These are phyloP conservation scores for Neopestalotiopsis sp. DNA, from an alignment of 2,329 filamentous ascomycete genomes.

Conservation along the genomic window DNA sequence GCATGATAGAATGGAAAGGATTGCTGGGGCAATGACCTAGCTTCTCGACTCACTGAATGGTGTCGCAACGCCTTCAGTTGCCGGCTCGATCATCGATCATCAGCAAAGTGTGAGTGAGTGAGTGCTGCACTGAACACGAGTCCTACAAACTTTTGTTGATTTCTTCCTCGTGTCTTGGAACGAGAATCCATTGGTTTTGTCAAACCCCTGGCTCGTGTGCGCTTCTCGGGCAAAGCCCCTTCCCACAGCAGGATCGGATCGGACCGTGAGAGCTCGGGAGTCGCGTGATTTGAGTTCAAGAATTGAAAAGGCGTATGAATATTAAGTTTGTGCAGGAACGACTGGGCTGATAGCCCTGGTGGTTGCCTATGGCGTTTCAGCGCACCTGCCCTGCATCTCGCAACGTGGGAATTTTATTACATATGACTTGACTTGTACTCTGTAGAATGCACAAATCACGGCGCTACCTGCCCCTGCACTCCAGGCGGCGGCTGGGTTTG, in stretches of 20 bases:
- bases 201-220: conserved; percentile 25
- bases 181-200: conserved; percentile 23
- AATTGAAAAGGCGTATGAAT: too few relatives aligned
- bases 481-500: background rate
- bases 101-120: conserved; percentile 20
- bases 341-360: background rate
- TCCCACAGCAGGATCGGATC: conserved; percentile 11
- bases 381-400: background rate
- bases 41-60: too few relatives aligned
- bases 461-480: background rate
- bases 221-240: conserved; percentile 5
- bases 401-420: background rate
- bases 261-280: conserved; percentile 9
- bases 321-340: background rate
- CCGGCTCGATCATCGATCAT: background rate
- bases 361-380: background rate
- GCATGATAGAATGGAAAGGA: too few relatives aligned
- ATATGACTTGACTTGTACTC: background rate
- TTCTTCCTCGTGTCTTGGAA: conserved; percentile 28
- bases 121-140: conserved; percentile 20
- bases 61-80: background rate
- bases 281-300: background rate
- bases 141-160: conserved; percentile 19
- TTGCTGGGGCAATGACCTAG: too few relatives aligned
- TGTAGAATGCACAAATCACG: background rate